Percentiles rank a stretch among this genome's conserved stretches.
phyloP scores from a whole-genome alignment of 2,329 filamentous ascomycete genomes.

The Aspergillus melleus region DNA sequence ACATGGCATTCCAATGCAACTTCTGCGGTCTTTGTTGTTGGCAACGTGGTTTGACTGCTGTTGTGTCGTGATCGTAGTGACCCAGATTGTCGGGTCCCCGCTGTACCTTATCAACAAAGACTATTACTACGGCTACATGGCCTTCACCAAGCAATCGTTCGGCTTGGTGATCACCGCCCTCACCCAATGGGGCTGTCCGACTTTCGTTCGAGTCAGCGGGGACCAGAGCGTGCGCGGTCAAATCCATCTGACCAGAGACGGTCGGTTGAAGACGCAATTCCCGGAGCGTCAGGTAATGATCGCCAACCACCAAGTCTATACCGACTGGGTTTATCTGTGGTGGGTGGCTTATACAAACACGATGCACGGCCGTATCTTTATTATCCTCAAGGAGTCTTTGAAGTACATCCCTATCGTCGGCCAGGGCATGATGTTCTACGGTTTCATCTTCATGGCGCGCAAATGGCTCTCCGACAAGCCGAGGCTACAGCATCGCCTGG shows the following conservation, averaged over 20 bases:
- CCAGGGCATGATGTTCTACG: slow-evolving; percentile 64
- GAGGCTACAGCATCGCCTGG: slow-evolving; percentile 57
- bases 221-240: slow-evolving; percentile 62
- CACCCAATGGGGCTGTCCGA: slow-evolving; percentile 64
- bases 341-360: slow-evolving; percentile 65
- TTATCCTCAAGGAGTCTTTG: slow-evolving; percentile 66
- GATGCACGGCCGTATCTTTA: slow-evolving; percentile 67
- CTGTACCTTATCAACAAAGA: slow-evolving; percentile 61
- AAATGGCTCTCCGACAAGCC: slow-evolving; percentile 64
- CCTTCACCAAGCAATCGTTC: slow-evolving; percentile 65
- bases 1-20: slow-evolving; percentile 47
- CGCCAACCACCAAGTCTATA: slow-evolving; percentile 67
- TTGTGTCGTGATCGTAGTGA: slow-evolving; percentile 48
- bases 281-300: slow-evolving; percentile 62
- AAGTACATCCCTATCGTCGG: slow-evolving; percentile 64
- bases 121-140: slow-evolving; percentile 66
- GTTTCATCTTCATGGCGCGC: slow-evolving; percentile 65
- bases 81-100: slow-evolving; percentile 61
- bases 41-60: slow-evolving; percentile 48
- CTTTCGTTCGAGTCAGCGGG: slow-evolving; percentile 62
- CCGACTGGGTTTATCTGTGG: slow-evolving; percentile 70
- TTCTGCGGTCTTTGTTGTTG: slow-evolving; percentile 46
- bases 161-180: slow-evolving; percentile 62
- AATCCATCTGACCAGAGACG: slow-evolving; percentile 56
- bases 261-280: slow-evolving; percentile 59